A percentile compares a stretch with the other conserved stretches of the same genome.
Evolutionary conservation across 2,329 filamentous ascomycete genomes (phyloP).

Genomic region (Exophiala spinifera): DNA sequence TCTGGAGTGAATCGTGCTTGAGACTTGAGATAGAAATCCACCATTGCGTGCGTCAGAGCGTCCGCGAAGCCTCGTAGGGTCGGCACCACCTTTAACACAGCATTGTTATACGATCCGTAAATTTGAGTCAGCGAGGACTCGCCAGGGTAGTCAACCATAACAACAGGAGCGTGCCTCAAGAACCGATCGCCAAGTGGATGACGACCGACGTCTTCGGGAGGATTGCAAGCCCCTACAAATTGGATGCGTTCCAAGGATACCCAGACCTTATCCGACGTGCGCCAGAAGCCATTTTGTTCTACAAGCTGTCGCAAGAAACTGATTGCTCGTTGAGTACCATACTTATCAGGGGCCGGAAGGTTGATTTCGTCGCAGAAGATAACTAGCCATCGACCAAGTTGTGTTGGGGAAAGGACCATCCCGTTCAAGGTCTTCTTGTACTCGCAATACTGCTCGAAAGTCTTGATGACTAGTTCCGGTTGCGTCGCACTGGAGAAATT

Average conservation of each 20-base stretch:
- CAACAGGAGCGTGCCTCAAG: conserved; percentile 91
- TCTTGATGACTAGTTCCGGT: conserved; percentile 96
- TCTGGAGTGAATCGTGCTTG: conserved; percentile 92
- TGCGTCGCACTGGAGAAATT: conserved; percentile 99
- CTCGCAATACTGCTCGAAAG: conserved; percentile 98
- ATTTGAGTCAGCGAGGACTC: conserved; percentile 94
- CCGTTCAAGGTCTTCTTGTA: conserved; percentile 98
- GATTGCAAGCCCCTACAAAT: conserved; percentile 98
- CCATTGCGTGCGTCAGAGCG: conserved; percentile 93
- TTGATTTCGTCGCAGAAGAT: conserved; percentile 99
- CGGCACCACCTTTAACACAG: conserved; percentile 94
- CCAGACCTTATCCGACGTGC: conserved; percentile 95
- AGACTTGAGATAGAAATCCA: conserved; percentile 90
- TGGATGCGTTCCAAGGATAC: conserved; percentile 96
- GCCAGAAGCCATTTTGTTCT: conserved; percentile 99
- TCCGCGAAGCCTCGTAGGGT: conserved; percentile 93
- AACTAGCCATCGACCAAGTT: conserved; percentile 96
- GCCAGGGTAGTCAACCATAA: conserved; percentile 99
- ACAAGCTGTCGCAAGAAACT: conserved; percentile 96
- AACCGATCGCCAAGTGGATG: conserved; percentile 91
- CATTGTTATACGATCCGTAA: conserved; percentile 96
- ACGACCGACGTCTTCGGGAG: conserved; percentile 93
- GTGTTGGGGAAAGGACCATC: conserved; percentile 89
- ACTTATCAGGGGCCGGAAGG: conserved; percentile 93
- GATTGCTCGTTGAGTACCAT: conserved; percentile 94